Percentiles rank a stretch among this genome's conserved stretches.
Conservation (phyloP, 163 green algal genomes). For the Scenedesmus sp. region DNA sequence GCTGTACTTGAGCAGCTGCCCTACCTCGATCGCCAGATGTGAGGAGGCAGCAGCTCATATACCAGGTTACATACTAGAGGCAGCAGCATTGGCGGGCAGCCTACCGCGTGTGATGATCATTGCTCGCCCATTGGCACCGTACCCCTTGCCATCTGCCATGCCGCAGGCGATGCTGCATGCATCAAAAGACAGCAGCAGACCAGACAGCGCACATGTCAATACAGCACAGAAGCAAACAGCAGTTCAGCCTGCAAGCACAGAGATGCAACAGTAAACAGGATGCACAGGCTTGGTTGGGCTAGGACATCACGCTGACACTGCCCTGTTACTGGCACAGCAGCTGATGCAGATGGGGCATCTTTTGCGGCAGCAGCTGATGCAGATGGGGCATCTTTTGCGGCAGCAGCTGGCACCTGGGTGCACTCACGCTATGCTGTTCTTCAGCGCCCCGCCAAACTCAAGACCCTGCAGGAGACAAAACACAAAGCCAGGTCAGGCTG, state of each 20-base stretch:
- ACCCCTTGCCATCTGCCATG: constrained; percentile 39
- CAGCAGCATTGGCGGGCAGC: neutral
- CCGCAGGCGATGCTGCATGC: constrained; percentile 26
- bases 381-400: neutral
- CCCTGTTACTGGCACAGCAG: neutral
- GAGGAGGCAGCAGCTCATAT: neutral
- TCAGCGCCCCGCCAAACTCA: constrained; percentile 42
- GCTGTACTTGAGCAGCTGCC: neutral
- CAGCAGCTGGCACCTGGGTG: neutral
- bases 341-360: neutral
- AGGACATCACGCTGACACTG: too few relatives aligned
- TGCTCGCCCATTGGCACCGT: constrained; percentile 32
- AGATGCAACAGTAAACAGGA: neutral
- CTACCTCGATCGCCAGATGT: neutral
- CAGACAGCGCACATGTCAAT: neutral
- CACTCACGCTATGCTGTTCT: constrained; percentile 39
- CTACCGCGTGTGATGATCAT: constrained; percentile 47
- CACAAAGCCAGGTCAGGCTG: neutral
- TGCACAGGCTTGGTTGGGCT: neutral
- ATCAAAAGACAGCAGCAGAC: neutral
- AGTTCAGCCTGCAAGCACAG: neutral
- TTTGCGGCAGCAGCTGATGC: neutral
- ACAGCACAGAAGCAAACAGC: neutral
- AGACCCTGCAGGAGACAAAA: neutral
- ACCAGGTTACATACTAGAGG: neutral